These are phyloP conservation scores for Aquanectria penicillioides DNA, from an alignment of 2,329 filamentous ascomycete species.

Conservation along the genomic window DNA sequence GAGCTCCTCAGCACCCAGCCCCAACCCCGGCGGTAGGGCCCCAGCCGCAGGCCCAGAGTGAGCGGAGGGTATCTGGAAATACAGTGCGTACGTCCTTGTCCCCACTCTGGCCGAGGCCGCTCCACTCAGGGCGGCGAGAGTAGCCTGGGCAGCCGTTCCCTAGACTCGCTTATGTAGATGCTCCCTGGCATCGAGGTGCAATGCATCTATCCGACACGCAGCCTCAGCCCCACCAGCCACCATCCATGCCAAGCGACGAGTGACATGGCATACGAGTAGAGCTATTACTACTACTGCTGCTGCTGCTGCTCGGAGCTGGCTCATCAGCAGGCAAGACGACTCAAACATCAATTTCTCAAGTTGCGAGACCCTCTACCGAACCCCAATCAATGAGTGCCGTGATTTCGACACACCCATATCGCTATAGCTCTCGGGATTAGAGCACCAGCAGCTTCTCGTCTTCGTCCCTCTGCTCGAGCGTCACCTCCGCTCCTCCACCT, in stretches of 20 bases:
- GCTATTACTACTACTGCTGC: constrained; percentile 27
- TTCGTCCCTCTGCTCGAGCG: constrained; percentile 4
- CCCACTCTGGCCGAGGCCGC: background rate
- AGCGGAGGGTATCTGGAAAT: background rate
- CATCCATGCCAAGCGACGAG: constrained; percentile 26
- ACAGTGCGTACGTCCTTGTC: background rate
- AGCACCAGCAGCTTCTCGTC: constrained; percentile 8
- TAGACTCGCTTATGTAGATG: no score
- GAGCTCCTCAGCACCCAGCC: background rate
- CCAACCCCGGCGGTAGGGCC: no score
- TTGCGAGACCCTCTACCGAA: background rate
- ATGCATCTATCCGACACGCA: constrained; percentile 4
- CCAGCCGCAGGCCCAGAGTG: background rate
- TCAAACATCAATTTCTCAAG: constrained; percentile 3
- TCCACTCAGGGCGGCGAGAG: no score
- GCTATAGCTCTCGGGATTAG: constrained; percentile 18
- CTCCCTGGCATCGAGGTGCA: background rate
- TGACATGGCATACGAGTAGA: no score
- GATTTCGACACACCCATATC: constrained; percentile 8
- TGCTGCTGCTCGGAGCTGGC: constrained; percentile 26
- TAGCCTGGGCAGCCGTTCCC: no score
- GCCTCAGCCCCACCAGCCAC: constrained; percentile 25
- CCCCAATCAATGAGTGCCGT: constrained; percentile 22
- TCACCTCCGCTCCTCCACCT: constrained; percentile 10
- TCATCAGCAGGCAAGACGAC: constrained; percentile 21